Conservation (phyloP, 805 yeast species). For the Yamadazyma nakazawae region DNA sequence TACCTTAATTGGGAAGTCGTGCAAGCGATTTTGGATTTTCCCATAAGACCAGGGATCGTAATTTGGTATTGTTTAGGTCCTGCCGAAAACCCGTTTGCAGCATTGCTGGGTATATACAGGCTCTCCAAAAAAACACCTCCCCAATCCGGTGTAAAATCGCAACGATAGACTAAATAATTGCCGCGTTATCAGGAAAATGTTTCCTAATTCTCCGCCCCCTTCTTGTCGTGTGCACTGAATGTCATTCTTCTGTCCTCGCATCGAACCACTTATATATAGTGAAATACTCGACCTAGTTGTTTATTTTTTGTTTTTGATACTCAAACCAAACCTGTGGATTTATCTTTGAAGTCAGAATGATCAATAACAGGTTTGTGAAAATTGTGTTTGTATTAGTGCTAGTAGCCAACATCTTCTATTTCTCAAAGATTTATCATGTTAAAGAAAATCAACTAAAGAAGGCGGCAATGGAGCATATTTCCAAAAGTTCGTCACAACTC, state of each 20-base stretch:
- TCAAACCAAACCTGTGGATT: not conserved
- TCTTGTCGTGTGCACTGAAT: not conserved
- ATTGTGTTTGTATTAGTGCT: constrained; percentile 19
- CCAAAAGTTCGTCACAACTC: constrained; percentile 15
- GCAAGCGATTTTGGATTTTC: too few species aligned
- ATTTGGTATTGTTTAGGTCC: too few species aligned
- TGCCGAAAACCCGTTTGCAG: too few species aligned
- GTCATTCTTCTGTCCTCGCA: not conserved
- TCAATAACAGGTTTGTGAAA: constrained; percentile 15
- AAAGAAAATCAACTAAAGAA: constrained; percentile 17
- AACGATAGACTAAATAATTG: too few species aligned
- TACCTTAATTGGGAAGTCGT: too few species aligned
- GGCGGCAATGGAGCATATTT: constrained; percentile 14
- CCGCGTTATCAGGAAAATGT: too few species aligned
- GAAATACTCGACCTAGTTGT: not conserved
- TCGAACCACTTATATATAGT: not conserved
- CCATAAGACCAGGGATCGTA: too few species aligned
- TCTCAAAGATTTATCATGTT: constrained; percentile 17
- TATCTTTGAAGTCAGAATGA: constrained; percentile 9
- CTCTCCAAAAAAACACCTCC: too few species aligned
- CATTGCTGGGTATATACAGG: too few species aligned
- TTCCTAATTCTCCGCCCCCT: not conserved
- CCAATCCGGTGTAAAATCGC: too few species aligned
- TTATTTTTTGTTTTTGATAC: not conserved
- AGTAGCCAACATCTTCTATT: constrained; percentile 19